A percentile compares a stretch with the other conserved stretches of the same genome.
These are phyloP conservation scores for Hura crepitans DNA, from an alignment of 441 rosid genomes.

Conservation along the genomic window DNA sequence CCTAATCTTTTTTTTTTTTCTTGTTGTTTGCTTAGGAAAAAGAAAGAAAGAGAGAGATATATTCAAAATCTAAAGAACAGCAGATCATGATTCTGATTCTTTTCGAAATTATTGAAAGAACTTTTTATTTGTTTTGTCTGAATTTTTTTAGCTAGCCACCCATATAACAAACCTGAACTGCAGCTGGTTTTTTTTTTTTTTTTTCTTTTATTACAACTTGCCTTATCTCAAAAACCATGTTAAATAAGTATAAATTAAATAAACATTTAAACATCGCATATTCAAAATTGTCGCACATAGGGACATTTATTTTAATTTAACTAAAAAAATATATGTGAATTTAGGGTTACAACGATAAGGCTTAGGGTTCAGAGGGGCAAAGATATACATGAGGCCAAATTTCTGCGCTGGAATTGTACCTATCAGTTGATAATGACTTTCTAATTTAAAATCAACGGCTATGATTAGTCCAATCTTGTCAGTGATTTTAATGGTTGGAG, in stretches of 20 bases:
- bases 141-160: neutral
- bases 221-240: neutral
- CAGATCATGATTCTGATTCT: neutral
- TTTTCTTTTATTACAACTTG: conserved; percentile 1
- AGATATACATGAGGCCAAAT: conserved; percentile 33
- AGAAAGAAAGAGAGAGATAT: neutral
- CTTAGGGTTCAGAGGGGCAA: conserved; percentile 16
- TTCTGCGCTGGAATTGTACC: conserved; percentile 35
- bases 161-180: conserved; percentile 20
- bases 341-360: conserved; percentile 17
- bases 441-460: conserved; percentile 51
- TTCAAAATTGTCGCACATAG: neutral
- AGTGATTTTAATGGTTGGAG: conserved; percentile 18
- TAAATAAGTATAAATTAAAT: neutral
- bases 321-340: neutral
- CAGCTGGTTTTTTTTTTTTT: conserved; percentile 18
- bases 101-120: conserved; percentile 4
- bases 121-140: conserved; percentile 21
- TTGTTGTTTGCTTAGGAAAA: conserved; percentile 15
- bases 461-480: conserved; percentile 30
- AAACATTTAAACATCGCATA: neutral
- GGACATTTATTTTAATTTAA: neutral
- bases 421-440: conserved; percentile 38
- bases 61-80: conserved; percentile 8
- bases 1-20: conserved; percentile 32